Base-by-base conservation (phyloP, 176 grass and related monocot species). In the Tillandsia leiboldiana region DNA sequence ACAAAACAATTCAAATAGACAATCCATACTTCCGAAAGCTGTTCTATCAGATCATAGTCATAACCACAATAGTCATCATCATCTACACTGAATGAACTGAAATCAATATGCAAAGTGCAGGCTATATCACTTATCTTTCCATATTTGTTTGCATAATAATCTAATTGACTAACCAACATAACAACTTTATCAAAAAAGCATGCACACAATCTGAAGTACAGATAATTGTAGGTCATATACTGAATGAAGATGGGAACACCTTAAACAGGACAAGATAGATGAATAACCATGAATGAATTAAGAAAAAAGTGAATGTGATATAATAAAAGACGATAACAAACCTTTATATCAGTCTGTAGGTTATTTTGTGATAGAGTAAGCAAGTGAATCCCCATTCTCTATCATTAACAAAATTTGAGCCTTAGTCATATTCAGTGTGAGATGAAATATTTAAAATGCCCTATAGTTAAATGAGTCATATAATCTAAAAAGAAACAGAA, bases 1-100 rank as follows among this genome's bases (percentile, higher is more conserved):
- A 92, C 83, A 91, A 96, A 96, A 78, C 92, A 88, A 75, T 96
- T 96, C 65, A 96, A 87, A 79, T 96, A 96, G 68, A 96, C 83
- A 80, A 96, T 96, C 73, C 92, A 87, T 66, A 96, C 92, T 96
- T 96, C 92, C 58, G 92, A 96, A 68, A 96, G 81, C 64, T 92
- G 79, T 63, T 86, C 92, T 65, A 72, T 51, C 26, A 96, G 88
- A 82, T 88, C 89, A 80, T 92, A 96, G 15, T 96, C 92, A 85
- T 87, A 96, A 57, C 92, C 88, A 80, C 81, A 76, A 66, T 92
- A 96, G 71, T 92, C 92, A 68, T 92, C 83, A 61, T 96, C 92
- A 70, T 63, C 88, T 77, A 73, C 68, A 86, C 69, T 96, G 76
- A 89, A 92, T 79, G 92, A 96, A 68, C 13, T 85, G 48, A 96